These are phyloP conservation scores for Sporothrix euskadiensis DNA, from an alignment of 2,329 filamentous ascomycete genomes.

Conservation along the genomic window DNA sequence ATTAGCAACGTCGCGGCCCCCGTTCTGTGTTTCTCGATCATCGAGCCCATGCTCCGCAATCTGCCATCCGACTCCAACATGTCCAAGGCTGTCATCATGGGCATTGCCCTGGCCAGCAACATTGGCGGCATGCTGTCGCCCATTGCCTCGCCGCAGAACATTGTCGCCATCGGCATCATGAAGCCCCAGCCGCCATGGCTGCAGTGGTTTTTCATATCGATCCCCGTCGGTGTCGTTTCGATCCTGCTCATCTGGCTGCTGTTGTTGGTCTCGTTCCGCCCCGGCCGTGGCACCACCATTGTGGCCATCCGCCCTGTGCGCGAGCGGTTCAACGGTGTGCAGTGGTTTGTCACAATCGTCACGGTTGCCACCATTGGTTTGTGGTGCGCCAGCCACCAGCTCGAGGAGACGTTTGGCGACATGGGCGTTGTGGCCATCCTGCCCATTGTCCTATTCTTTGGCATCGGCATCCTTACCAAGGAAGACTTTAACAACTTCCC, in stretches of 20 bases:
- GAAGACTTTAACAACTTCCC: conserved; percentile 99
- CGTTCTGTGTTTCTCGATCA: conserved; percentile 95
- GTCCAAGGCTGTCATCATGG: conserved; percentile 91
- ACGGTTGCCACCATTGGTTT: conserved; percentile 82
- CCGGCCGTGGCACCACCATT: conserved; percentile 81
- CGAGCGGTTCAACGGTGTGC: conserved; percentile 82
- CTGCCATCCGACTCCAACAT: conserved; percentile 86
- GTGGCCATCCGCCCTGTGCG: conserved; percentile 87
- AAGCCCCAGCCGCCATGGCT: conserved; percentile 87
- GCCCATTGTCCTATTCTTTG: conserved; percentile 93
- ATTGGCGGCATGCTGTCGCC: conserved; percentile 95
- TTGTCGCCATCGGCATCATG: conserved; percentile 97
- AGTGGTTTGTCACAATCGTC: conserved; percentile 88
- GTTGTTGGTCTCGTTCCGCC: conserved; percentile 80
- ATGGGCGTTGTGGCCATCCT: conserved; percentile 99
- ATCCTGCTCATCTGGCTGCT: conserved; percentile 87
- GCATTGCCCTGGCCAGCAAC: conserved; percentile 92
- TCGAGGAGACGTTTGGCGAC: conserved; percentile 86
- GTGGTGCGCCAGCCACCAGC: conserved; percentile 89
- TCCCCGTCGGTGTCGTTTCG: conserved; percentile 88
- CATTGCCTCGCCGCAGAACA: conserved; percentile 95
- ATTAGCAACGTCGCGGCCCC: conserved; percentile 98
- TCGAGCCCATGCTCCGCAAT: conserved; percentile 95
- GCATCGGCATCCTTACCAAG: conserved; percentile 92
- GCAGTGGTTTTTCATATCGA: conserved; percentile 93